Base-by-base conservation (phyloP, 2,329 filamentous ascomycete genomes). In the Fusarium irregulare region DNA sequence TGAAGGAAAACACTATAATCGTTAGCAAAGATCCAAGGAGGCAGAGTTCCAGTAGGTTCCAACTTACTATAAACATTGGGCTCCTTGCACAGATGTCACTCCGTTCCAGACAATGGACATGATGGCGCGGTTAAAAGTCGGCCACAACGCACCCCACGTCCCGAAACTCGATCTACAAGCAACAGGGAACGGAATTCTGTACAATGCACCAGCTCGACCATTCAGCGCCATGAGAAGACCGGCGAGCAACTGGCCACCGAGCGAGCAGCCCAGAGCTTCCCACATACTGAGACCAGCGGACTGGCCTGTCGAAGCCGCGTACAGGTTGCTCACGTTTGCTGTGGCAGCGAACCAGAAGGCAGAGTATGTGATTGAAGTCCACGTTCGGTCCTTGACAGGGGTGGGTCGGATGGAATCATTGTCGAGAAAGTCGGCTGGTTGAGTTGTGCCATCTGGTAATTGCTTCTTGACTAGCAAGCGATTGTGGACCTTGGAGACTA, bases 21-120 rank as follows among this genome's bases (percentile, higher is more conserved):
- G 27, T 28, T 28, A 12, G 27, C 27, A 28, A 28, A 28, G 10
- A 27, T 28, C 11, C 27, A 12, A 28, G 10, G 4, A 12, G 4
- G 27, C 10, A 12, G 27, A 28, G 10, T 28, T 12, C 1, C 27
- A 12, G 2, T 23, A 4, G 16, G 23, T 9, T 2, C 7, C 4
- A 7, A 14, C 59, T 45, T 46, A 62, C 60, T 62, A 62, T 20
- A 62, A 9, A 28, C 60, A 62, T 6, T 62, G 60, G 3, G 60
- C 60, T 8, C 60, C 60, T n/a, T 62, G 60, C 13, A 62, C 60
- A 2, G 60, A 20, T 16, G 42, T 62, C 7, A 62, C 60, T 12
- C 60, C 60, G 27, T 62, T 62, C 60, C 60, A 62, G 2, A 62
- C 60, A 13, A 62, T 62, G 4, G 60, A 62, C 60, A 62, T 62